Percentiles rank a stretch among this genome's conserved stretches.
Evolutionary conservation across 306 rosid genomes (phyloP).

Genomic region (Canavalia ensiformis): DNA sequence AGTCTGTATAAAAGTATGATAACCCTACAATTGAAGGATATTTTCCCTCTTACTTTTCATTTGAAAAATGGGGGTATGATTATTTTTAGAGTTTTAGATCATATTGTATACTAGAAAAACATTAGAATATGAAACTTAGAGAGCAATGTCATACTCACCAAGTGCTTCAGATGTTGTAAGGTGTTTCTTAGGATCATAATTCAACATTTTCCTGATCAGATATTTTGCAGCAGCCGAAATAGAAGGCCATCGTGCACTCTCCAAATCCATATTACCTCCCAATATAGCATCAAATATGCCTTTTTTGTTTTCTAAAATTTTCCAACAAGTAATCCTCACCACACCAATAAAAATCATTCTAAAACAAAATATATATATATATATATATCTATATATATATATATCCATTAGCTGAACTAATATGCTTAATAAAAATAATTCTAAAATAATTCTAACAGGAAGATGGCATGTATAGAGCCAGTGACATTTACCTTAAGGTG

Average conservation of each 20-base stretch:
- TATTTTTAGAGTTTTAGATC: background rate
- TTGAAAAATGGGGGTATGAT: background rate
- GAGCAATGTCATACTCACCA: conserved; percentile 53
- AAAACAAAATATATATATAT: background rate
- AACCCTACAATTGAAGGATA: background rate
- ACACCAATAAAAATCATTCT: background rate
- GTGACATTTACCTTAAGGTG: too few species aligned
- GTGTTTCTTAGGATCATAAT: conserved; percentile 70
- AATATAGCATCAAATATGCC: conserved; percentile 66
- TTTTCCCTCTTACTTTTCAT: background rate
- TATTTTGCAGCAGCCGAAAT: conserved; percentile 88
- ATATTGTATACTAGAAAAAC: background rate
- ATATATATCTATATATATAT: background rate
- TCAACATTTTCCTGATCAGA: conserved; percentile 80
- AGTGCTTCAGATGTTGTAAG: conserved; percentile 86
- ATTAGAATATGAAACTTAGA: background rate
- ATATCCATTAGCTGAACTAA: background rate
- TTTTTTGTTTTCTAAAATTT: conserved; percentile 70
- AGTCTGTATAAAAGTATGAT: background rate
- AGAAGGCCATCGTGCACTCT: conserved; percentile 85
- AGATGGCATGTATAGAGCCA: too few species aligned
- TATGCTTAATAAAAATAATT: too few species aligned
- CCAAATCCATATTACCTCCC: conserved; percentile 67
- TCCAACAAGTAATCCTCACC: background rate
- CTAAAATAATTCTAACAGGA: too few species aligned